A percentile compares a stretch with the other conserved stretches of the same genome.
phyloP scores from a whole-genome alignment of 2,329 filamentous ascomycete species.

The Ophiosphaerella narmari region DNA sequence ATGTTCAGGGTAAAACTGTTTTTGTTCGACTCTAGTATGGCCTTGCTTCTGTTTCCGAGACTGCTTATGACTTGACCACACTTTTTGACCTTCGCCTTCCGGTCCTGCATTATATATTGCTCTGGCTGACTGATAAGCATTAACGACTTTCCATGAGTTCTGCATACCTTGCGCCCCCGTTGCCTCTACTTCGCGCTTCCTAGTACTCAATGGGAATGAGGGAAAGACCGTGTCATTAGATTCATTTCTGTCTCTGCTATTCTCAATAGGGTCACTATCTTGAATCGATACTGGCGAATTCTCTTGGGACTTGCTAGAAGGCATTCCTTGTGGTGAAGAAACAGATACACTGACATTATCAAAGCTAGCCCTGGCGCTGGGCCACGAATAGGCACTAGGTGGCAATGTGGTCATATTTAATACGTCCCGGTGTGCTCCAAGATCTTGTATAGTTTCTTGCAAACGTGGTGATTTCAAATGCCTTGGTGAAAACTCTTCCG shows the following conservation, averaged over 20 bases:
- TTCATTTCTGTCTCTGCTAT: background rate
- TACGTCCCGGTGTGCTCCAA: no score
- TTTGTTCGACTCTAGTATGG: background rate
- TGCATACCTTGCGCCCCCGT: constrained; percentile 1
- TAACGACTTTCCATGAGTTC: background rate
- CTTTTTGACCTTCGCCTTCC: constrained; percentile 31
- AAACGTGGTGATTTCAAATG: no score
- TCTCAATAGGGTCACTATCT: background rate
- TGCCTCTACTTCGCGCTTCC: background rate
- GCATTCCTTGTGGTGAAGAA: no score
- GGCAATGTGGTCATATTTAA: no score
- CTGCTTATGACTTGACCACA: constrained; percentile 22
- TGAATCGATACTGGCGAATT: background rate
- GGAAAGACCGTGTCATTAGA: constrained; percentile 2
- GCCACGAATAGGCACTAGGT: no score
- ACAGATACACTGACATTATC: no score
- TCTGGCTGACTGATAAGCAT: constrained; percentile 13
- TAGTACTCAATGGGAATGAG: background rate
- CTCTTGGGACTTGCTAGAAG: no score
- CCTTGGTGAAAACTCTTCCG: no score
- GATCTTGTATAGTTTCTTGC: no score
- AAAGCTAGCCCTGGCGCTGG: no score
- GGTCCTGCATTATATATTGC: constrained; percentile 29
- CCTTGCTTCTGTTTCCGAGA: constrained; percentile 11
- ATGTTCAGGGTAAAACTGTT: background rate